These are phyloP conservation scores for Sugiyamaella grinbergsii DNA, from an alignment of 1,139 yeast genomes.

Conservation along the genomic window DNA sequence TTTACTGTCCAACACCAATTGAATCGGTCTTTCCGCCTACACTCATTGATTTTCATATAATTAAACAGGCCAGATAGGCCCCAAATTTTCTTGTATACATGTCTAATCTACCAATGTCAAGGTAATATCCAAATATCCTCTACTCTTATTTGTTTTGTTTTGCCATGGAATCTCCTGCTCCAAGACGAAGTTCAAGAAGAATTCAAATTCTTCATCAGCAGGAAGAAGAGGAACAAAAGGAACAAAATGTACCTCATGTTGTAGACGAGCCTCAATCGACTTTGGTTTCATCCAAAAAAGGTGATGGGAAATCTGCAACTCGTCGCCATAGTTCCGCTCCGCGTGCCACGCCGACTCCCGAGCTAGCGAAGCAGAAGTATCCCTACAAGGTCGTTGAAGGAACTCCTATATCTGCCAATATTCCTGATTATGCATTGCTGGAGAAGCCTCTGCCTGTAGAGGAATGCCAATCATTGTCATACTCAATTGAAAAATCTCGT, in stretches of 20 bases:
- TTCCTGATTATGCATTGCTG: slow-evolving; percentile 63
- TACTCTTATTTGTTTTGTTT: neutral
- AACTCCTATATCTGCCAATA: slow-evolving; percentile 66
- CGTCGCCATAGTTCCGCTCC: neutral
- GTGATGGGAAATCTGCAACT: neutral
- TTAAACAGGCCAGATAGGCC: too few relatives aligned
- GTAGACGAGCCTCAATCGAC: neutral
- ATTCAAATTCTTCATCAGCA: slow-evolving; percentile 19
- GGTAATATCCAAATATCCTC: neutral
- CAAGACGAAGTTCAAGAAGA: slow-evolving; percentile 22
- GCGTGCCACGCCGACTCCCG: slow-evolving; percentile 8
- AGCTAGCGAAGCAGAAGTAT: slow-evolving; percentile 36
- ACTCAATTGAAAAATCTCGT: slow-evolving; percentile 75
- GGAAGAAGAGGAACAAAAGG: slow-evolving; percentile 4
- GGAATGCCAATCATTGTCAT: slow-evolving; percentile 61
- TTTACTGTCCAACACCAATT: too few relatives aligned
- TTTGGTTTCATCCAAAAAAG: neutral
- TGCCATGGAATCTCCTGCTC: slow-evolving; percentile 21
- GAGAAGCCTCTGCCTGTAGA: slow-evolving; percentile 68
- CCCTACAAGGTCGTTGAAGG: slow-evolving; percentile 70
- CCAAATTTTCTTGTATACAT: too few relatives aligned
- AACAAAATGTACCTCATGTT: too few relatives aligned
- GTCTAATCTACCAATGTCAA: neutral
- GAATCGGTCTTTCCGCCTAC: too few relatives aligned
- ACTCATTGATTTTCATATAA: too few relatives aligned